Evolutionary conservation across 306 rosid genomes (phyloP).

Genomic region (Medicago arabica): DNA sequence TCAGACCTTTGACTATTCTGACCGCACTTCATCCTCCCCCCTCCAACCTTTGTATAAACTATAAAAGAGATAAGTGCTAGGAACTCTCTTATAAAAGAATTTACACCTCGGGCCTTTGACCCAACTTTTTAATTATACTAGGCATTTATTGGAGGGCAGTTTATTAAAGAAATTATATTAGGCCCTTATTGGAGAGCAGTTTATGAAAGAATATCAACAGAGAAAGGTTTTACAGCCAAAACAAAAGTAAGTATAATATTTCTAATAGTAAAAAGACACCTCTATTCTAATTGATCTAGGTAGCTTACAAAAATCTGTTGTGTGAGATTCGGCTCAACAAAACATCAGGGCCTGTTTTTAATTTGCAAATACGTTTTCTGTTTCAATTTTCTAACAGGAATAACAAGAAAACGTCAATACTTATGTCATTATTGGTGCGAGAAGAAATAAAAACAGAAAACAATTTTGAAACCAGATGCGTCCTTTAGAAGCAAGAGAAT

Average conservation of each 20-base stretch:
- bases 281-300: conserved; percentile 29
- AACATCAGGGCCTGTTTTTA: conserved; percentile 2
- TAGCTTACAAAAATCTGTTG: conserved; percentile 18
- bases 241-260: too few species aligned
- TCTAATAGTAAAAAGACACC: not conserved
- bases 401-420: not conserved
- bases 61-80: too few species aligned
- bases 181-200: not conserved
- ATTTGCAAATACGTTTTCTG: not conserved
- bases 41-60: not conserved
- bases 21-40: not conserved
- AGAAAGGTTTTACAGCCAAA: not conserved
- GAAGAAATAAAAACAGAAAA: conserved; percentile 5
- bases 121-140: not conserved
- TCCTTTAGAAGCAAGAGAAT: not conserved
- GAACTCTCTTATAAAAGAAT: not conserved
- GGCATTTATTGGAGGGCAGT: not conserved
- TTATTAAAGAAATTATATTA: not conserved
- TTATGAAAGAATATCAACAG: not conserved
- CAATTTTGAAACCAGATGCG: not conserved
- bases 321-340: not conserved
- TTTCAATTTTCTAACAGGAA: not conserved
- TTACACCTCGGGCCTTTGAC: not conserved
- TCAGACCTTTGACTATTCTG: conserved; percentile 13
- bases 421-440: not conserved